Base-by-base conservation (phyloP, 495 filamentous ascomycete species). In the Chaetomium fimeti region DNA sequence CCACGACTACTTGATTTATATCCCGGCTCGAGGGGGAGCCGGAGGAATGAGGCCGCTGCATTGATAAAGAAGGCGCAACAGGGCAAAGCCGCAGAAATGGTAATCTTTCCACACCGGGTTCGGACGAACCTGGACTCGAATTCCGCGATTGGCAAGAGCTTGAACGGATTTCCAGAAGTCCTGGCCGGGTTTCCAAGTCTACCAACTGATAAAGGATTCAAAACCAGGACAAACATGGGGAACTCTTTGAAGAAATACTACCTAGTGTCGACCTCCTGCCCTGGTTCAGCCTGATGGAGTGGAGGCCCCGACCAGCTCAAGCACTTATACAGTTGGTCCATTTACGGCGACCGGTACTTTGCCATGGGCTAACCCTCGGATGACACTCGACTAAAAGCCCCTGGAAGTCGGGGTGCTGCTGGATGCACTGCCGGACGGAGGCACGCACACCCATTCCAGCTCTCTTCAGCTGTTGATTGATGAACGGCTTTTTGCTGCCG, bases 301-400 rank as follows among this genome's bases (percentile, higher is more conserved):
- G 59, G 59, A 52, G 43, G 55, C 20, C 18, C 36, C 7, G 51
- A 20, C 51, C 38, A 36, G 18, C 13, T 9, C 18, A 24, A 49
- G 40, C 52, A 36, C 27, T 28, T 48, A 20, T 48, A 62, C 29
- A 48, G 66, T 68, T 68, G 66, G 66, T 57, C 52, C 62, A 29
- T 68, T 68, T 65, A 65, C 66, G 62, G 57, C 24, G 28, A 58
- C 47, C 64, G 54, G 55, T 51, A 52, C 51, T 54, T 42, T 32
- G 51, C 60, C 27, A 29, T 51, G 47, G 40, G 36, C 48, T 42
- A 52, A 13, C 5, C 12, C 25, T 38, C 63, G 28, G 27, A 66
- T 49, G 58, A 51, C 45, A 64, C 47, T 45, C 48, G 48, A 32
- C 52, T 16, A 20, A 63, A n/a, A 45, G 51, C 36, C 61, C 61